A percentile compares a stretch with the other conserved stretches of the same genome.
Conservation (phyloP, 257 asterid genomes). For the Echites panduratus region DNA sequence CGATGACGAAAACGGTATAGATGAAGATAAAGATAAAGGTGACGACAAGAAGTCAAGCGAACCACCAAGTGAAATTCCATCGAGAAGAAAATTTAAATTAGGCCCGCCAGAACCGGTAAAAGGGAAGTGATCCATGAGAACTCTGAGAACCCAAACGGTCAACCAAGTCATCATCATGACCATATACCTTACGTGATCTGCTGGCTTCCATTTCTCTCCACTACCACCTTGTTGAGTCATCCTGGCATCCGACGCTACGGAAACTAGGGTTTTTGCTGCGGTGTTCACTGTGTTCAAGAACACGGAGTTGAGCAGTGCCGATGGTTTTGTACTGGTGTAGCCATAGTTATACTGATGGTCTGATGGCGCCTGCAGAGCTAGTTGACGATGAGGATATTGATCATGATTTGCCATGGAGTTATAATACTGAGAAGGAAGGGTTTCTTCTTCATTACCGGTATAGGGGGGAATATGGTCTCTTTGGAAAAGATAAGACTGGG, state of each 20-base stretch:
- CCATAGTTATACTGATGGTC: background rate
- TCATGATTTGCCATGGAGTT: too few species aligned
- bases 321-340: conserved; percentile 21
- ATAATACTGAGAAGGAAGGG: too few species aligned
- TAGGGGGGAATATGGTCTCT: too few species aligned
- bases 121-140: conserved; percentile 30
- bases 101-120: background rate
- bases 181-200: conserved; percentile 28
- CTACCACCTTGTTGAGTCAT: background rate
- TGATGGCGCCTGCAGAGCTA: too few species aligned
- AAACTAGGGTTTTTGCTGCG: conserved; percentile 30
- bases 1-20: background rate
- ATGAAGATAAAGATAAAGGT: background rate
- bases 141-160: conserved; percentile 26
- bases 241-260: conserved; percentile 22
- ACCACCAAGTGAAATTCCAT: background rate
- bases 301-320: conserved; percentile 24
- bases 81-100: background rate
- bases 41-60: conserved; percentile 6
- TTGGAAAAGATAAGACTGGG: too few species aligned
- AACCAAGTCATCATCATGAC: conserved; percentile 29
- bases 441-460: too few species aligned
- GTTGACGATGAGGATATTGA: too few species aligned
- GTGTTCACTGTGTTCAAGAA: conserved; percentile 29
- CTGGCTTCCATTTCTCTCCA: conserved; percentile 21